Evolutionary conservation across 2,329 filamentous ascomycete species (phyloP).

Genomic region (Botrytis galanthina): DNA sequence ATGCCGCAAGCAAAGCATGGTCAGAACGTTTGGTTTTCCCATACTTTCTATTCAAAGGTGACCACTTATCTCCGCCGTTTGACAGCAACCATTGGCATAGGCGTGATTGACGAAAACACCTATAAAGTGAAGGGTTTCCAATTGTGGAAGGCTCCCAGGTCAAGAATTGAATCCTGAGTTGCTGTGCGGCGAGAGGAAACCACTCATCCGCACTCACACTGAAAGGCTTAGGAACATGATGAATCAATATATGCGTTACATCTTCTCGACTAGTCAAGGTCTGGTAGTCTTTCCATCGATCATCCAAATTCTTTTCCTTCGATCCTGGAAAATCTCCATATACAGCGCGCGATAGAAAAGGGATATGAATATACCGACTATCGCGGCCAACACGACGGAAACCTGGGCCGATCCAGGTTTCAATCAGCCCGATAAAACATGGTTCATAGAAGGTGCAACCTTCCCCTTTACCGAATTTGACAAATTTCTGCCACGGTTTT

Average conservation of each 20-base stretch:
- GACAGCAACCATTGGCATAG: neutral
- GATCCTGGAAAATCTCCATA: neutral
- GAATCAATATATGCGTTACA: accelerated
- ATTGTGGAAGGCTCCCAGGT: no score
- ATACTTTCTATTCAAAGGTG: no score
- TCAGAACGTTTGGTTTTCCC: no score
- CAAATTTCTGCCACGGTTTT: neutral
- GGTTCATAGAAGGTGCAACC: neutral
- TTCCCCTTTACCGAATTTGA: neutral
- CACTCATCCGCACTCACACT: neutral
- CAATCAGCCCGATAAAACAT: neutral
- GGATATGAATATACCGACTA: neutral
- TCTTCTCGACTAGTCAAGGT: neutral
- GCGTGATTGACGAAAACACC: neutral
- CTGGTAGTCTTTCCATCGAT: neutral
- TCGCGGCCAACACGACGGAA: neutral
- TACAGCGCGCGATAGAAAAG: neutral
- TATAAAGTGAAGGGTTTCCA: neutral
- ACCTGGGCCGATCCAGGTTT: neutral
- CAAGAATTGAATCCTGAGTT: neutral
- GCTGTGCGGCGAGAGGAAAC: neutral
- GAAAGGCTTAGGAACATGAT: neutral
- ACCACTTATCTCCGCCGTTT: no score
- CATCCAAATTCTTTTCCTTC: neutral
- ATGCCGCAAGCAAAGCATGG: no score